These are phyloP conservation scores for Tritrichomonas foetus DNA, from an alignment of 208 protist species.

Conservation along the genomic window DNA sequence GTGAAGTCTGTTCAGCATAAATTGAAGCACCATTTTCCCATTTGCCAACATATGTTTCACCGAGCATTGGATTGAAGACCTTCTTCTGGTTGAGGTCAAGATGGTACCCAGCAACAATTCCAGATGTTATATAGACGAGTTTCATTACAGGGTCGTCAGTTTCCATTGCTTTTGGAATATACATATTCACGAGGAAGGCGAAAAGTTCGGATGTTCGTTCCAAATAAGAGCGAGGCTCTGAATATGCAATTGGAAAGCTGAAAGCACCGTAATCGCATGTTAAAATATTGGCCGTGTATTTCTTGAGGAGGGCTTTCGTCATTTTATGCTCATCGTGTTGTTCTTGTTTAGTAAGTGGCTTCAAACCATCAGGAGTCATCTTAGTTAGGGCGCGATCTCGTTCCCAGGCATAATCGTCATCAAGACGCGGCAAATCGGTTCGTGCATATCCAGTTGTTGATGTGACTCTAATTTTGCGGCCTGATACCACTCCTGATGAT, in stretches of 20 bases:
- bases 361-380: not conserved
- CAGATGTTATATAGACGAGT: not conserved
- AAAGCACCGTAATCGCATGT: not conserved
- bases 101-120: not conserved
- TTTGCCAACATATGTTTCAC: slow-evolving; percentile 37
- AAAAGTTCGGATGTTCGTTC: slow-evolving; percentile 12
- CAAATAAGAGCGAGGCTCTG: not conserved
- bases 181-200: not conserved
- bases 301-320: not conserved
- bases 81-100: not conserved
- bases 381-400: not conserved
- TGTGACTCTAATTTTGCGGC: too few species aligned
- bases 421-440: not conserved
- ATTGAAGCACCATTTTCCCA: slow-evolving; percentile 41
- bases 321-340: not conserved
- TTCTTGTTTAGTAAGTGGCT: not conserved
- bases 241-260: not conserved
- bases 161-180: not conserved
- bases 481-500: too few species aligned
- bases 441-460: too few species aligned
- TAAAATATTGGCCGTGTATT: not conserved
- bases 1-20: slow-evolving; percentile 44
- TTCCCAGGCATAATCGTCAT: not conserved
- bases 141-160: not conserved
- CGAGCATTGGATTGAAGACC: slow-evolving; percentile 40